phyloP scores from a whole-genome alignment of 805 yeast species.

The Candida orba region DNA sequence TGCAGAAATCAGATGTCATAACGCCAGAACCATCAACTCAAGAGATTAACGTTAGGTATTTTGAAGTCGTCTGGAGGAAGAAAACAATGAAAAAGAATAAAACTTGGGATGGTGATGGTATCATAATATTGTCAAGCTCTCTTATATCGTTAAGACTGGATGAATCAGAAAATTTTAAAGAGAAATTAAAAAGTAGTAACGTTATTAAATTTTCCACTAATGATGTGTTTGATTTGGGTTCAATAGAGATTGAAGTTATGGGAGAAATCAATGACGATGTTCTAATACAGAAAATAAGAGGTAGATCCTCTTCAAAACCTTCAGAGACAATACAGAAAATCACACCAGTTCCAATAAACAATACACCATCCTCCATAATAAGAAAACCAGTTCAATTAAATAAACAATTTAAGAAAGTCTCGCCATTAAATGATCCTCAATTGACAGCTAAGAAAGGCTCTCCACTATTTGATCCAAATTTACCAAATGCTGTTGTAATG shows the following conservation, averaged over 20 bases:
- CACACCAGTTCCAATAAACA: not conserved
- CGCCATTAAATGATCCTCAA: constrained; percentile 15
- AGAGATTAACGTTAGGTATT: constrained; percentile 9
- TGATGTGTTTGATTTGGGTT: constrained; percentile 42
- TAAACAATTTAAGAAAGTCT: constrained; percentile 22
- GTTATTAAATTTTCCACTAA: constrained; percentile 26
- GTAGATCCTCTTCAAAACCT: constrained; percentile 4
- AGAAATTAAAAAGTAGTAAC: constrained; percentile 12
- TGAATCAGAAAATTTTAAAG: constrained; percentile 26
- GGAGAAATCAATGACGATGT: constrained; percentile 29
- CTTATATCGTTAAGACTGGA: constrained; percentile 27
- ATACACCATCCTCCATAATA: not conserved
- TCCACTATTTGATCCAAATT: constrained; percentile 34
- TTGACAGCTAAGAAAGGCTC: constrained; percentile 10
- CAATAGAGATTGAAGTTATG: constrained; percentile 58
- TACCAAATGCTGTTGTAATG: constrained; percentile 36
- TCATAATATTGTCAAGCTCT: constrained; percentile 29
- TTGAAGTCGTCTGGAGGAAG: constrained; percentile 42
- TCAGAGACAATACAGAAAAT: not conserved
- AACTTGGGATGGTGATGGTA: constrained; percentile 94
- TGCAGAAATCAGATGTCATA: not conserved
- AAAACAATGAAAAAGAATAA: constrained; percentile 71
- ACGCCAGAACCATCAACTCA: not conserved
- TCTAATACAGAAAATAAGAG: constrained; percentile 18
- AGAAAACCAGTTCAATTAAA: constrained; percentile 8